Conservation (phyloP, 371 early-diverging fungal species). For the Mortierella sp. region DNA sequence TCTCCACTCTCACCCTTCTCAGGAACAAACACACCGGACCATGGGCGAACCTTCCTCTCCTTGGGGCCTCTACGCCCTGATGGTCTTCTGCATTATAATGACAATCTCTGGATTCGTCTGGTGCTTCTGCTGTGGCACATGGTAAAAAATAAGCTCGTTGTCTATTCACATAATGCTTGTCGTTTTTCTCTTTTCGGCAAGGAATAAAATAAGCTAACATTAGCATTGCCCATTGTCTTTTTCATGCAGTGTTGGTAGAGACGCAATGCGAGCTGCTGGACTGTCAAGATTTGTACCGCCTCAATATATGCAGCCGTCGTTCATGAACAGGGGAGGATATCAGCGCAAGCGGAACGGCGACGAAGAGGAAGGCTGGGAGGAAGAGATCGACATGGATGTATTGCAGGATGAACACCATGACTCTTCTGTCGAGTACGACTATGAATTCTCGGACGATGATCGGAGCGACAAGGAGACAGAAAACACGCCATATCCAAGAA, state of each 20-base stretch:
- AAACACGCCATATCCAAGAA: constrained; percentile 18
- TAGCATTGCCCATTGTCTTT: not conserved
- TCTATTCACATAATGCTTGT: not conserved
- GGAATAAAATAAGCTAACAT: not conserved
- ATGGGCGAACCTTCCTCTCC: constrained; percentile 42
- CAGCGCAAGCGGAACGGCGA: constrained; percentile 30
- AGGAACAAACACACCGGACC: not conserved
- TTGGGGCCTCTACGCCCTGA: constrained; percentile 46
- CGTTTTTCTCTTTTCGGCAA: no score
- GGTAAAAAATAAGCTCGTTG: constrained; percentile 16
- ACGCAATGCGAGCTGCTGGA: constrained; percentile 47
- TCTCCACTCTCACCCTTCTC: not conserved
- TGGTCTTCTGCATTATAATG: constrained; percentile 37
- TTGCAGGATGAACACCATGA: constrained; percentile 49
- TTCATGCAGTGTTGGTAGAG: constrained; percentile 44
- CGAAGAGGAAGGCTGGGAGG: constrained; percentile 41
- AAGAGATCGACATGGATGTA: constrained; percentile 50
- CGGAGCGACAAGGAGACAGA: constrained; percentile 28
- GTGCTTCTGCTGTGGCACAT: constrained; percentile 58
- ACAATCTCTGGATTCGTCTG: constrained; percentile 51
- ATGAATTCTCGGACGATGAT: constrained; percentile 55
- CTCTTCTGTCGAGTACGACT: constrained; percentile 57
- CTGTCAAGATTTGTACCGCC: constrained; percentile 44
- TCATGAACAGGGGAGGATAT: constrained; percentile 41
- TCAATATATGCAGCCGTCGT: constrained; percentile 56